Conservation (phyloP, 768 basidiomycete species). For the Strobilomyces dryophilus region DNA sequence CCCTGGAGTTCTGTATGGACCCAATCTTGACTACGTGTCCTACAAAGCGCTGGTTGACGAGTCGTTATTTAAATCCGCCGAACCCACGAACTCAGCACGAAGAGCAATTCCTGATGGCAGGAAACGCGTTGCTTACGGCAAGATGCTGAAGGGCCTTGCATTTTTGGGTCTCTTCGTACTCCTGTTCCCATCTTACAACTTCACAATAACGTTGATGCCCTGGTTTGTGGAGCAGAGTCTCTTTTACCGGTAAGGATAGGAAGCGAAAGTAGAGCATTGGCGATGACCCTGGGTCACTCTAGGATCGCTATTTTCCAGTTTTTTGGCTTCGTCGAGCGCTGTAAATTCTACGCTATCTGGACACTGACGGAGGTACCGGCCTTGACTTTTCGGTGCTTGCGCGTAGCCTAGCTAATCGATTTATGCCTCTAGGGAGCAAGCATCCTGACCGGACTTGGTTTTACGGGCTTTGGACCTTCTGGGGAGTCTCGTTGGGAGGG, state of each 20-base stretch:
- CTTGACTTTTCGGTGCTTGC: neutral
- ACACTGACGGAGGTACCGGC: constrained; percentile 73
- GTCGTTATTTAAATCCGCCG: constrained; percentile 61
- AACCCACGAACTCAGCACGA: constrained; percentile 41
- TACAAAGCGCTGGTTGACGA: constrained; percentile 78
- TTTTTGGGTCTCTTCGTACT: constrained; percentile 76
- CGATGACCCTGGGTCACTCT: constrained; percentile 2
- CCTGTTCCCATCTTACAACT: constrained; percentile 58
- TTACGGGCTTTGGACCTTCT: constrained; percentile 69
- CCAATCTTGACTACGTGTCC: constrained; percentile 78
- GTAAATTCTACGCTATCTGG: constrained; percentile 96
- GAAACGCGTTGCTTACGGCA: constrained; percentile 84
- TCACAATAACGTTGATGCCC: constrained; percentile 51
- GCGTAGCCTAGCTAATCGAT: constrained; percentile 1
- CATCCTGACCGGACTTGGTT: constrained; percentile 91
- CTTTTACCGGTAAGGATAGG: constrained; percentile 32
- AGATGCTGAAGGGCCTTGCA: constrained; percentile 68
- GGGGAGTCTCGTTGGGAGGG: constrained; percentile 83
- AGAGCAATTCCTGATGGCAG: constrained; percentile 65
- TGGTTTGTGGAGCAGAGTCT: constrained; percentile 50
- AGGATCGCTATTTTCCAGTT: constrained; percentile 69
- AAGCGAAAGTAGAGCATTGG: neutral
- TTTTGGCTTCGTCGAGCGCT: constrained; percentile 76
- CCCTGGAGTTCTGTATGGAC: constrained; percentile 91
- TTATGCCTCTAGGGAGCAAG: constrained; percentile 65